Evolutionary conservation across 257 asterid species (phyloP), one percentile per base, ranked within the genome.

Genomic region (Penstemon newberryi): DNA sequence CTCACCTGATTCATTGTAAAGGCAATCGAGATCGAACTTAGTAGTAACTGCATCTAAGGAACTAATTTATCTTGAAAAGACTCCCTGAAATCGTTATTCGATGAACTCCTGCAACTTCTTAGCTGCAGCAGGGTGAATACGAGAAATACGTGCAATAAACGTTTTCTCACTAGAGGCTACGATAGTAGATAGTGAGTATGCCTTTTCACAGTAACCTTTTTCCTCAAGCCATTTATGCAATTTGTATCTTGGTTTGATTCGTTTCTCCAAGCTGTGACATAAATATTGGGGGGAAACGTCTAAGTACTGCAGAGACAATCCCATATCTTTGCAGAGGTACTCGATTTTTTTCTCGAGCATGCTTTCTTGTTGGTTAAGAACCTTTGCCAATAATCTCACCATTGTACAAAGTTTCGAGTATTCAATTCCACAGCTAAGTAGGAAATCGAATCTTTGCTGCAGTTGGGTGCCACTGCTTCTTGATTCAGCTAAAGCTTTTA

Each of bases 281-380:
- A 88, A 77, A 79, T 86, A 88, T 49, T 80, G 87, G 0, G 93
- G 96, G 73, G 84, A 88, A 54, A 43, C 67, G 39, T 85, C 85
- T 12, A 88, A 86, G 73, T 78, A 71, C 42, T 84, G 63, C 73
- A 80, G 54, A 42, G 87, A 78, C 13, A 68, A 77, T 4, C 85
- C 87, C 78, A 82, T 78, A 57, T 78, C 92, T 44, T 41, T 70
- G 74, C 81, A 79, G 41, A 88, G 82, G 72, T 63, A 88, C 6
- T 77, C 82, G 46, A 86, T 57, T 44, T 88, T 88, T 54, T 74
- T 67, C 53, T 80, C 76, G 53, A 88, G 79, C 56, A 58, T 36
- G 54, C 56, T 40, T 39, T 61, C 75, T 8, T 79, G 79, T 68
- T 88, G 93, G 80, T 84, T 86, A 9, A 88, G 83, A 79, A 88